A percentile compares a stretch with the other conserved stretches of the same genome.
These are phyloP conservation scores for Ballota nigra DNA, from an alignment of 257 asterid genomes.

Conservation along the genomic window DNA sequence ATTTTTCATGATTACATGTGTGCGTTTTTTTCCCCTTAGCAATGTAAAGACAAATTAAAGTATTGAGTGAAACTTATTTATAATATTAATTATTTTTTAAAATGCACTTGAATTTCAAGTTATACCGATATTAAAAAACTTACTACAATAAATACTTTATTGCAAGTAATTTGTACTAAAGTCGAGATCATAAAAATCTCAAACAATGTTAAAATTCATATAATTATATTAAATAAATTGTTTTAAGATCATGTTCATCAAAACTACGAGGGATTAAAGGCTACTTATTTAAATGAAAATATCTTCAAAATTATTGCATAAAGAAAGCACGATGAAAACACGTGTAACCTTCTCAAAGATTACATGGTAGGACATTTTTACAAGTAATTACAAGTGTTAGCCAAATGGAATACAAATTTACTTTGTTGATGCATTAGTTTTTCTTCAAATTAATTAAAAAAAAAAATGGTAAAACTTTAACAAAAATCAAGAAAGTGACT, in stretches of 20 bases:
- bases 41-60: too few relatives aligned
- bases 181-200: background rate
- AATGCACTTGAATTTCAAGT: too few relatives aligned
- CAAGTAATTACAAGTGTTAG: conserved; percentile 18
- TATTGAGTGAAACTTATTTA: too few relatives aligned
- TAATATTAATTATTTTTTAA: too few relatives aligned
- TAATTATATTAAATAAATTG: background rate
- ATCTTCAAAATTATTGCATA: conserved; percentile 1
- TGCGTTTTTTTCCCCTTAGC: too few relatives aligned
- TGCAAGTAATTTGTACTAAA: too few relatives aligned
- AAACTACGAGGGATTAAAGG: background rate
- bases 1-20: too few relatives aligned
- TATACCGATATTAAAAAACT: too few relatives aligned
- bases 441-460: conserved; percentile 10
- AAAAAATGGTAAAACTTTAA: background rate
- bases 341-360: conserved; percentile 9
- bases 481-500: conserved; percentile 22
- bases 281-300: background rate
- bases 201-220: background rate
- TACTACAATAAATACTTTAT: too few relatives aligned
- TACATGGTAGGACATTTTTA: conserved; percentile 6
- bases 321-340: background rate
- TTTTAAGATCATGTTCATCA: background rate
- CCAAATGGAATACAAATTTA: conserved; percentile 20
- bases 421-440: conserved; percentile 21